Conservation (phyloP, 2,329 filamentous ascomycete genomes). For the Diaporthe australafricana region DNA sequence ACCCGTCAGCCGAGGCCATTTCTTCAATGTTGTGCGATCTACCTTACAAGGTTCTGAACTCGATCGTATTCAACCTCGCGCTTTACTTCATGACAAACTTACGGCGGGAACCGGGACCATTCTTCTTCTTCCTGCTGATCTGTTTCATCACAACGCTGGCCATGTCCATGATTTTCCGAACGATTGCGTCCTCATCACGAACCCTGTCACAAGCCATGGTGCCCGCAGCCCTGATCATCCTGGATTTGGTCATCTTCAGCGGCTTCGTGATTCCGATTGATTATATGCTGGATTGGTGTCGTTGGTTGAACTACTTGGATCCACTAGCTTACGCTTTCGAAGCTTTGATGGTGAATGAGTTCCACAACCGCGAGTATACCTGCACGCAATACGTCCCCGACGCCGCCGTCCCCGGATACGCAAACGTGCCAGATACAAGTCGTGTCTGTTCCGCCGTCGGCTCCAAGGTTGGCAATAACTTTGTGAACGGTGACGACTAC, state of each 20-base stretch:
- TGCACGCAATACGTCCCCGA: conserved; percentile 62
- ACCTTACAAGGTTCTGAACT: conserved; percentile 83
- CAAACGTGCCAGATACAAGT: conserved; percentile 49
- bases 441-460: conserved; percentile 71
- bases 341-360: conserved; percentile 85
- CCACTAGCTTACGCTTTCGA: conserved; percentile 86
- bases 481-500: conserved; percentile 70
- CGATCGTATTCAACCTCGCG: conserved; percentile 80
- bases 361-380: conserved; percentile 70
- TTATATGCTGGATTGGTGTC: conserved; percentile 84
- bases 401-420: conserved; percentile 49
- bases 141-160: conserved; percentile 78
- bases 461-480: conserved; percentile 61
- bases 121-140: conserved; percentile 88
- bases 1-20: conserved; percentile 88
- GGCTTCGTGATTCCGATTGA: conserved; percentile 74
- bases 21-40: conserved; percentile 88
- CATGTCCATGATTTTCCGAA: conserved; percentile 90
- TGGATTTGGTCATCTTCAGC: conserved; percentile 76
- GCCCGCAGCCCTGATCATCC: conserved; percentile 69
- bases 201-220: conserved; percentile 75
- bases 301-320: conserved; percentile 86
- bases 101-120: conserved; percentile 77
- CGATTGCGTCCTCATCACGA: conserved; percentile 80
- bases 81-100: conserved; percentile 92